Percentiles rank a stretch among this genome's conserved stretches.
Conservation (phyloP, 495 filamentous ascomycete species). For the Hypoxylon lienhwacheense region DNA sequence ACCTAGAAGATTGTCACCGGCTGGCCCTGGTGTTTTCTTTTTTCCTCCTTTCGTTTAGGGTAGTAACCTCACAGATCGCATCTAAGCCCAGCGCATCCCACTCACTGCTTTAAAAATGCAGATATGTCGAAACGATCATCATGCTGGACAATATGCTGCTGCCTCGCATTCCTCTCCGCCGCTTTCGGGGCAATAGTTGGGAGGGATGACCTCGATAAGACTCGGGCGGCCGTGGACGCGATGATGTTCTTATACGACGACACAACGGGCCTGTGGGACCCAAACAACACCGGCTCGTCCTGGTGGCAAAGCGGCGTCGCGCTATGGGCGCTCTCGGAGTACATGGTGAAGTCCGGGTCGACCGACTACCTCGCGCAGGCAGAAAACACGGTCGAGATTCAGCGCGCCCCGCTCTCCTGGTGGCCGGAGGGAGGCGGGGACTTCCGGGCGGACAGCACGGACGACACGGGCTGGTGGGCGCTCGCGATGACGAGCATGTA, state of each 20-base stretch:
- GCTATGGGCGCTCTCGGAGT: conserved; percentile 44
- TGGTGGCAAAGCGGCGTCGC: conserved; percentile 51
- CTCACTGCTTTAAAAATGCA: background rate
- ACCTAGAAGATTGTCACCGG: no score
- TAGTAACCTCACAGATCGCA: background rate
- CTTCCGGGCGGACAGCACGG: conserved; percentile 61
- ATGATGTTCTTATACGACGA: conserved; percentile 46
- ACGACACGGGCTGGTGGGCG: conserved; percentile 72
- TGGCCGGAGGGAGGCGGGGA: conserved; percentile 46
- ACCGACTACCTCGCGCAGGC: conserved; percentile 41
- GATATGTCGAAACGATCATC: conserved; percentile 8
- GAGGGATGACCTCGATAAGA: conserved; percentile 8
- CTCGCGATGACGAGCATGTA: conserved; percentile 65
- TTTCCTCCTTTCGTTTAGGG: background rate
- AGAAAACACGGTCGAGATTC: conserved; percentile 37
- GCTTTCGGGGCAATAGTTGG: background rate
- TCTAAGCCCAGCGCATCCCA: background rate
- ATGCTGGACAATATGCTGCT: conserved; percentile 11
- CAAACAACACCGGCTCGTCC: conserved; percentile 19
- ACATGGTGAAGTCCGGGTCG: conserved; percentile 41
- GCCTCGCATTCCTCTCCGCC: conserved; percentile 1
- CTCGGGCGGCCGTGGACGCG: conserved; percentile 39
- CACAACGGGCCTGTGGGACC: conserved; percentile 42
- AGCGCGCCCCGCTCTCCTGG: conserved; percentile 40
- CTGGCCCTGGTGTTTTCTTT: no score